A percentile compares a stretch with the other conserved stretches of the same genome.
Conservation (phyloP, 2,329 filamentous ascomycete species). For the Fusarium pininemorale region DNA sequence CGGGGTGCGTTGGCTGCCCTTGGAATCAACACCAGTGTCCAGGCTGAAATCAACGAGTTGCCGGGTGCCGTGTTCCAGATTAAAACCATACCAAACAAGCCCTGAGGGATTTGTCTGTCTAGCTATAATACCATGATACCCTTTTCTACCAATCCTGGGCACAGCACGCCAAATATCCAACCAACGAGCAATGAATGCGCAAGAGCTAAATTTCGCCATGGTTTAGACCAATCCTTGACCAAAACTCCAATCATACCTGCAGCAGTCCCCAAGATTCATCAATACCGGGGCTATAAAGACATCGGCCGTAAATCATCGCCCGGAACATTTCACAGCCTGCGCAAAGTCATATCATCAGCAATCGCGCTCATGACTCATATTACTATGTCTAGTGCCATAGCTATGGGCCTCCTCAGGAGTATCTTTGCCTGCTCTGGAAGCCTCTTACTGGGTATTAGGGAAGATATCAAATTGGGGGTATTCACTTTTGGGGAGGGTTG, state of each 20-base stretch:
- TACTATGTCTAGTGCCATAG: constrained; percentile 50
- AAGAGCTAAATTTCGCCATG: constrained; percentile 34
- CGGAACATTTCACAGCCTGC: constrained; percentile 50
- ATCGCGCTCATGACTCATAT: constrained; percentile 45
- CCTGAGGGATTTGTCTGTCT: constrained; percentile 28
- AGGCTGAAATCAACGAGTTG: constrained; percentile 87
- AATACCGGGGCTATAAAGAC: constrained; percentile 19
- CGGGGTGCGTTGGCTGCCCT: constrained; percentile 91
- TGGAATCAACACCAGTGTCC: constrained; percentile 89
- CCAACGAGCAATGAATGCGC: constrained; percentile 21
- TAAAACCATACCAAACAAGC: constrained; percentile 78
- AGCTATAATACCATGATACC: constrained; percentile 40
- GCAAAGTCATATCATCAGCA: constrained; percentile 49
- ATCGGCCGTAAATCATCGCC: constrained; percentile 31
- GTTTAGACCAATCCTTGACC: constrained; percentile 25
- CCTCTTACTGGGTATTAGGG: constrained; percentile 41
- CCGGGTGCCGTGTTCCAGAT: constrained; percentile 95
- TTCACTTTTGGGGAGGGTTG: constrained; percentile 89
- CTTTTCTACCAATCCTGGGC: constrained; percentile 30
- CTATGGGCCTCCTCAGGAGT: constrained; percentile 44
- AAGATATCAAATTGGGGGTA: constrained; percentile 43
- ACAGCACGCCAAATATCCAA: constrained; percentile 27
- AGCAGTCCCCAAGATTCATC: constrained; percentile 23
- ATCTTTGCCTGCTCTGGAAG: constrained; percentile 41
- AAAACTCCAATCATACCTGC: constrained; percentile 39